Percentiles rank a stretch among this genome's conserved stretches.
phyloP scores from a whole-genome alignment of 2,329 filamentous ascomycete species.

The Hypoxylon sp. region DNA sequence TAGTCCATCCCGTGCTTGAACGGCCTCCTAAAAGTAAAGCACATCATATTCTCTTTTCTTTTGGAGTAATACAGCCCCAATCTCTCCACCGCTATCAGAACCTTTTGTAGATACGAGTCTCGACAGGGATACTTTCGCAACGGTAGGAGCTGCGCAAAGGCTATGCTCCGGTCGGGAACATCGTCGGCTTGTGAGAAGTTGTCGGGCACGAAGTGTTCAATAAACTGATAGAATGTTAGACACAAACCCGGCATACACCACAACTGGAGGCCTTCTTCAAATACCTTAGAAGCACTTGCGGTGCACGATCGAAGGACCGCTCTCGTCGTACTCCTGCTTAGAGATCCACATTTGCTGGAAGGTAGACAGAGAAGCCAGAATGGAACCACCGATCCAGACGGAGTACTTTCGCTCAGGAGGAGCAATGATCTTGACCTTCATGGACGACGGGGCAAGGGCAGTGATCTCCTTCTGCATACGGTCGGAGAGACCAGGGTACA shows the following conservation, averaged over 20 bases:
- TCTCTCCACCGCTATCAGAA: conserved; percentile 69
- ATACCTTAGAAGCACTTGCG: conserved; percentile 99
- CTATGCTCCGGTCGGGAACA: conserved; percentile 63
- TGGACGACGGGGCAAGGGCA: conserved; percentile 97
- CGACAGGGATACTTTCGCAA: conserved; percentile 65
- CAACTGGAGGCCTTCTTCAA: conserved; percentile 35
- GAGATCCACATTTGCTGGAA: conserved; percentile 99
- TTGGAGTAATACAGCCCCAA: conserved; percentile 63
- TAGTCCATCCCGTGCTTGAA: conserved; percentile 64
- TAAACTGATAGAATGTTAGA: conserved; percentile 36
- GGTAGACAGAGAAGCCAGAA: conserved; percentile 98
- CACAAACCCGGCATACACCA: neutral
- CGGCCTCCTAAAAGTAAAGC: conserved; percentile 67
- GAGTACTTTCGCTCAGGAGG: conserved; percentile 99
- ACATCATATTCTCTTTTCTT: conserved; percentile 62
- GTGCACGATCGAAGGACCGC: conserved; percentile 98
- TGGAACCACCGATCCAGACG: conserved; percentile 99
- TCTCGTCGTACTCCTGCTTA: conserved; percentile 99
- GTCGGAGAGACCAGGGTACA: conserved; percentile 99
- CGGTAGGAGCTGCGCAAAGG: conserved; percentile 61
- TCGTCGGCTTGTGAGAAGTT: conserved; percentile 57
- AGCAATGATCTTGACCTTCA: conserved; percentile 99
- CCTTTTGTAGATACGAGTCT: conserved; percentile 71
- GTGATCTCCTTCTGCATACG: conserved; percentile 99
- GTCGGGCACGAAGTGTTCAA: conserved; percentile 43